Conservation (phyloP, 202 grass and related monocot genomes). For the Sporobolus alterniflorus region DNA sequence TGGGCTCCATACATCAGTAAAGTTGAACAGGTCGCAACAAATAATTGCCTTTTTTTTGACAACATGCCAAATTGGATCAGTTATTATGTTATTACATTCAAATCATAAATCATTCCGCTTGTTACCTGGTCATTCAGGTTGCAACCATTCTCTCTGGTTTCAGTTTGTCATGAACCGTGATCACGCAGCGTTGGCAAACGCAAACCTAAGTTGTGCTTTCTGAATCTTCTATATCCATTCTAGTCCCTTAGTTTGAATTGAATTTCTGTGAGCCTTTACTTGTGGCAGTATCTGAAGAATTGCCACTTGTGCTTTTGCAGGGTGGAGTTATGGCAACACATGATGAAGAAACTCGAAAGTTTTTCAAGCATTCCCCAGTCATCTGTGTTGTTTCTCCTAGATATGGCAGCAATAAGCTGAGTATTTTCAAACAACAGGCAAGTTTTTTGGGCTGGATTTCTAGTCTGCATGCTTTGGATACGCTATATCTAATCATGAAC, state of each 20-base stretch:
- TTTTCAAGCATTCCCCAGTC: slow-evolving; percentile 97
- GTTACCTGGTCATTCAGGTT: background rate
- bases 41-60: background rate
- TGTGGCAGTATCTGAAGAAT: background rate
- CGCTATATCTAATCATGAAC: background rate
- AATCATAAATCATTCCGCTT: background rate
- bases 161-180: background rate
- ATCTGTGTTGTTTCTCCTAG: slow-evolving; percentile 90
- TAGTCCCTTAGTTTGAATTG: background rate
- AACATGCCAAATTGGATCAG: no score
- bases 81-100: background rate
- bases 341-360: slow-evolving; percentile 95
- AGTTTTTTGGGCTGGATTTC: slow-evolving; percentile 37
- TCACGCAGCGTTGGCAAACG: slow-evolving; percentile 1
- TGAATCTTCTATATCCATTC: background rate
- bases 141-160: slow-evolving; percentile 7
- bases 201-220: background rate
- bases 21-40: background rate
- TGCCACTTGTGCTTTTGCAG: slow-evolving; percentile 48
- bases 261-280: background rate
- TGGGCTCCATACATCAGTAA: background rate
- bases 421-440: slow-evolving; percentile 98
- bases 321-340: slow-evolving; percentile 95
- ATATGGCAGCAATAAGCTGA: slow-evolving; percentile 93
- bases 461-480: background rate